Evolutionary conservation across 192 early-diverging fungal genomes (phyloP), one percentile per base, ranked within the genome.

Genomic region (Coemansia sp.): DNA sequence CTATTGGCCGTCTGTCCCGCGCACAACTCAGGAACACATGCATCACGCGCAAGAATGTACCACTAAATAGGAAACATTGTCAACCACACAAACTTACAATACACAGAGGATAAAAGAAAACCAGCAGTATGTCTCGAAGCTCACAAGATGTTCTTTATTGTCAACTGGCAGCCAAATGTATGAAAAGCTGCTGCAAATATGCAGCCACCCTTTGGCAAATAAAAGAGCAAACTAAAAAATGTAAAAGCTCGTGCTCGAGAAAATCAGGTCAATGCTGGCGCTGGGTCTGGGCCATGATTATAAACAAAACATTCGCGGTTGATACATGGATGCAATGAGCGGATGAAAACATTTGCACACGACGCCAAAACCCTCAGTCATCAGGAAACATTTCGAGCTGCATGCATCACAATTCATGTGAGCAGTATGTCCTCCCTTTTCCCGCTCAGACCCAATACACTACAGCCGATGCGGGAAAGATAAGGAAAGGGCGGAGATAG

Each of bases 51-150:
- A 49, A 29, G 17, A 14, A 35, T 51, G 43, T 51, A 51, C 35
- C 19, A 51, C 48, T 17, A 19, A 35, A 61, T 56, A 56, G 54
- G 54, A 56, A 32, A 37, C 35, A 56, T 56, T 56, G 54, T 3
- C 14, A 11, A 43, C 12, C 41, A 49, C 41, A 49, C 19, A 21
- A 45, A 15, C 47, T 49, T 49, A 49, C 47, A 49, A 52, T 51
- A 50, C 41, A 43, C 51, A 53, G 32, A 58, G 27, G 39, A 7
- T 24, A 37, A 52, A 50, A 52, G 14, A 29, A 37, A 41, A 35
- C 58, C 2, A 21, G 54, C 22, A 66, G 8, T 38, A 43, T 43
- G 41, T 15, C 2, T 43, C 12, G 41, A 43, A 43, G 41, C 41
- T 43, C 41, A 43, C 41, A 11, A 15, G 41, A 43, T 43, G 12